Conservation (phyloP, 768 basidiomycete genomes). For the Boletus subcaerulescens region DNA sequence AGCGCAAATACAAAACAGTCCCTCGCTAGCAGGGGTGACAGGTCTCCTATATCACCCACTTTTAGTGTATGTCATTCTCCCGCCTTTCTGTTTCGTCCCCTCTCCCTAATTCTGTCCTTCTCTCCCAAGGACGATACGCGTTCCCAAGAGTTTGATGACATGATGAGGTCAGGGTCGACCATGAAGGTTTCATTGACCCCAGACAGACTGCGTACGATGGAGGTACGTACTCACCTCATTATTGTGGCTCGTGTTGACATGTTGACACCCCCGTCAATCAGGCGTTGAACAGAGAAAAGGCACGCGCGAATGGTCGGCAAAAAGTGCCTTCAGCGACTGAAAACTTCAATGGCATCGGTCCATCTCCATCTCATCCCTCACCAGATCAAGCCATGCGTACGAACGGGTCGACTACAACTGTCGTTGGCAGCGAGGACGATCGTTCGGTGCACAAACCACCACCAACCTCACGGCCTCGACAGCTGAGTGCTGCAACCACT, state of each 20-base stretch:
- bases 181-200: constrained; percentile 97
- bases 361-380: constrained; percentile 9
- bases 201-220: constrained; percentile 89
- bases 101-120: background rate
- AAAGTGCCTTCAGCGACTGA: constrained; percentile 22
- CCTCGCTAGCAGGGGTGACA: constrained; percentile 31
- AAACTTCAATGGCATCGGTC: constrained; percentile 20
- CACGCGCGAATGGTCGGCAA: constrained; percentile 32
- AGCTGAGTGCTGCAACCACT: constrained; percentile 43
- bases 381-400: constrained; percentile 25
- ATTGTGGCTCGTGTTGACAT: constrained; percentile 8
- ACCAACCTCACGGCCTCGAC: constrained; percentile 43
- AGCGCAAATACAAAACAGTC: constrained; percentile 48
- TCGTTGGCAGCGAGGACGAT: constrained; percentile 58
- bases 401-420: constrained; percentile 41
- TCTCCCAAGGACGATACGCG: constrained; percentile 48
- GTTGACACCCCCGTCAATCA: constrained; percentile 24
- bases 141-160: constrained; percentile 86
- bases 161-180: constrained; percentile 86
- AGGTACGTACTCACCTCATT: constrained; percentile 54
- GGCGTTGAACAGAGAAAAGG: constrained; percentile 76
- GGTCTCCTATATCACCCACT: constrained; percentile 33
- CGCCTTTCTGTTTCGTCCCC: background rate
- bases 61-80: constrained; percentile 29
- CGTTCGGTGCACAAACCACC: constrained; percentile 27